Percentiles rank a stretch among this genome's conserved stretches.
phyloP scores from a whole-genome alignment of 495 filamentous ascomycete species.

The Parathielavia appendiculata region DNA sequence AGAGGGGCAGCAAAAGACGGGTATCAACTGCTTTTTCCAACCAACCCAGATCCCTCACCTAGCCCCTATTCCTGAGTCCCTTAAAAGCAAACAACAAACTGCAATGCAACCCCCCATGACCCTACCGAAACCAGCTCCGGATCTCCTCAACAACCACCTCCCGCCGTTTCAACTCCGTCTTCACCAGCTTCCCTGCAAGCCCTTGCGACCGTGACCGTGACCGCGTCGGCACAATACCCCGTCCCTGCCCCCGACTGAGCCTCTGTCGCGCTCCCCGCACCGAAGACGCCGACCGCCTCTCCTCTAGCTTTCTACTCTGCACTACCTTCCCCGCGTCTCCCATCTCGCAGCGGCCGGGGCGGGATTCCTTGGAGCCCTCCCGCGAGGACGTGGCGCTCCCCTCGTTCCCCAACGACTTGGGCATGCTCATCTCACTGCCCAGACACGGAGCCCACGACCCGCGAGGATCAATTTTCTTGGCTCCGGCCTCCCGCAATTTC shows the following conservation, averaged over 20 bases:
- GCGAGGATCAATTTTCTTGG: too few relatives aligned
- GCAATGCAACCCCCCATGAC: background rate
- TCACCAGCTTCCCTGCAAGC: slow-evolving; percentile 30
- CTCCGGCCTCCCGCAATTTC: slow-evolving; percentile 5
- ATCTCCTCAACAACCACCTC: slow-evolving; percentile 40
- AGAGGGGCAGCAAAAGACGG: too few relatives aligned
- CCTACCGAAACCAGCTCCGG: slow-evolving; percentile 40
- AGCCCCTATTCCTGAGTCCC: background rate
- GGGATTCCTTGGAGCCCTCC: too few relatives aligned
- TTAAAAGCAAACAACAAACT: background rate
- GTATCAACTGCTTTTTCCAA: too few relatives aligned
- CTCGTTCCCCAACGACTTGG: too few relatives aligned
- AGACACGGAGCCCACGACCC: too few relatives aligned
- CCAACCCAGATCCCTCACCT: too few relatives aligned
- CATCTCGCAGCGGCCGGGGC: too few relatives aligned
- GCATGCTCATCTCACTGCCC: too few relatives aligned
- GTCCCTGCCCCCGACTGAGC: slow-evolving; percentile 16
- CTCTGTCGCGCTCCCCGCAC: slow-evolving; percentile 27
- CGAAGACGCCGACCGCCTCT: background rate
- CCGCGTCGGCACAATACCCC: slow-evolving; percentile 11
- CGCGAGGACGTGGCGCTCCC: too few relatives aligned
- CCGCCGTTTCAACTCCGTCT: slow-evolving; percentile 33
- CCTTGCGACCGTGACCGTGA: background rate
- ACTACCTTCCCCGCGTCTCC: too few relatives aligned
- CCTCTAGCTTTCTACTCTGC: too few relatives aligned